A percentile compares a stretch with the other conserved stretches of the same genome.
Conservation (phyloP, 495 filamentous ascomycete genomes). For the Hypomontagnella monticulosa region DNA sequence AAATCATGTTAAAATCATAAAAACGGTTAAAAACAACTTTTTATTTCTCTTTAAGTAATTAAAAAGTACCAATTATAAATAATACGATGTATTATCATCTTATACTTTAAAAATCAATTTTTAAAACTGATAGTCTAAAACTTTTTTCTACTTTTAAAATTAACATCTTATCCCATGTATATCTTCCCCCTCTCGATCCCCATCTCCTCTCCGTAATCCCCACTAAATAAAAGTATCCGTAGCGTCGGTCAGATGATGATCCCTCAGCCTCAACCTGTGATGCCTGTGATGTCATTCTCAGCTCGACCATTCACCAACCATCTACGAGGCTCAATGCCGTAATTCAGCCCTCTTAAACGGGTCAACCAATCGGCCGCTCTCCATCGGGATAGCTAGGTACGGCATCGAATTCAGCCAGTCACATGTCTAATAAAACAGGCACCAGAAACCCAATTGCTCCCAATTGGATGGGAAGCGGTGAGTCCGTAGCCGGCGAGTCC, state of each 20-base stretch:
- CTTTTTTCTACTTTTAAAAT: too few relatives aligned
- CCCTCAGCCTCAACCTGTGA: slow-evolving; percentile 31
- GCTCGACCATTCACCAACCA: slow-evolving; percentile 16
- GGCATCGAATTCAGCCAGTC: background rate
- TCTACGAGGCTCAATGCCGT: slow-evolving; percentile 2
- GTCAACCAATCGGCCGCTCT: slow-evolving; percentile 27
- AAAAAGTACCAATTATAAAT: too few relatives aligned
- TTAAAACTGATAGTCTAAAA: too few relatives aligned
- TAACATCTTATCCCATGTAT: too few relatives aligned
- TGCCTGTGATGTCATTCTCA: slow-evolving; percentile 40
- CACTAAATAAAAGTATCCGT: slow-evolving; percentile 35
- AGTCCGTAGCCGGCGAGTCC: background rate
- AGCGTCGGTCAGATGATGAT: slow-evolving; percentile 34
- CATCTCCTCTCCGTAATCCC: slow-evolving; percentile 28
- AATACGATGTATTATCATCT: too few relatives aligned
- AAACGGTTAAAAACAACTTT: too few relatives aligned
- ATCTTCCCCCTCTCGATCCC: slow-evolving; percentile 2
- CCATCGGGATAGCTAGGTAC: slow-evolving; percentile 4
- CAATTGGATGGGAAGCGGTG: background rate
- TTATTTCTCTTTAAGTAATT: too few relatives aligned
- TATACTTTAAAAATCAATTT: too few relatives aligned
- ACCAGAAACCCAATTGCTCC: background rate
- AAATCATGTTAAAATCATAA: too few relatives aligned
- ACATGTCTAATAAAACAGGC: background rate
- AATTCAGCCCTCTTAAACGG: background rate